These are phyloP conservation scores for Paraphaeosphaeria sporulosa DNA, from an alignment of 2,329 filamentous ascomycete genomes.

Conservation along the genomic window DNA sequence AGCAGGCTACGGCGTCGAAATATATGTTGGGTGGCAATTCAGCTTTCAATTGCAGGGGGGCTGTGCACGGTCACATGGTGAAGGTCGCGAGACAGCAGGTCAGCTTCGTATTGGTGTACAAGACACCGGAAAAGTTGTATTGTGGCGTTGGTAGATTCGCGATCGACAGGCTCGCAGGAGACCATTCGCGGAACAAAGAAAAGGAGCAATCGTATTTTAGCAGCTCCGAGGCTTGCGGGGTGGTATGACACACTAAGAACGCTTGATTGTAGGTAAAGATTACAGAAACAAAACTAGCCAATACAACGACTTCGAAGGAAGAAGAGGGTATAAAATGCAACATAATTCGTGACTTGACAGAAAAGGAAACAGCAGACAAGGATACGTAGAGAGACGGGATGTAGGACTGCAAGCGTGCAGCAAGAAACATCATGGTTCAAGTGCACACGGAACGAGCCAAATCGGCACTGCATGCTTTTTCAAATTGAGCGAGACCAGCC, in stretches of 20 bases:
- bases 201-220: background rate
- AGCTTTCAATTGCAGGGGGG: background rate
- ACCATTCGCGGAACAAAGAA: background rate
- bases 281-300: background rate
- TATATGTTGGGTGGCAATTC: background rate
- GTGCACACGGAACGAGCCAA: background rate
- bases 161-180: background rate
- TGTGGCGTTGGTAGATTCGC: background rate
- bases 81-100: background rate
- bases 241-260: background rate
- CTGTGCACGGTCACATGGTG: background rate
- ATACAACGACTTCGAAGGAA: background rate
- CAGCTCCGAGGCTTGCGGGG: background rate
- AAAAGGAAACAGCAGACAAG: background rate
- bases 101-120: background rate
- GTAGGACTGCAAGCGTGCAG: background rate
- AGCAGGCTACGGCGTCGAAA: background rate
- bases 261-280: background rate
- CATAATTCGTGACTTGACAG: background rate
- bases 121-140: background rate
- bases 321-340: conserved; percentile 11
- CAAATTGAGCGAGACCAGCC: background rate
- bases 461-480: background rate
- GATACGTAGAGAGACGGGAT: background rate
- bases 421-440: background rate